Evolutionary conservation across 345 rosid genomes (phyloP), one percentile per base, ranked within the genome.

Genomic region (Eutrema heterophyllum): DNA sequence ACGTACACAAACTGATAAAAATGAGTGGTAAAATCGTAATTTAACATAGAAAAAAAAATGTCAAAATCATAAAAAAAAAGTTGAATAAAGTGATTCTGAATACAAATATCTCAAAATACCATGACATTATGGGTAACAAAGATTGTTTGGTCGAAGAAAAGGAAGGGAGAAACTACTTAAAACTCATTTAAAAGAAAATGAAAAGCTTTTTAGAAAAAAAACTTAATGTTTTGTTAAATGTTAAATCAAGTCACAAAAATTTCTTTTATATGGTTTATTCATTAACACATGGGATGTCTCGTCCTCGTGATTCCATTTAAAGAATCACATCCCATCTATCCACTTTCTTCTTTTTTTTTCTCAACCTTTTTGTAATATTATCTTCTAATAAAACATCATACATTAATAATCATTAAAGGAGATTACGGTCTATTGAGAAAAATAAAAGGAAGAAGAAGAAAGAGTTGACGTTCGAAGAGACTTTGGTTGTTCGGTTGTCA

Each of bases 291-390:
- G 80, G 80, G 61, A 48, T 77, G 80, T 77, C 40, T 64, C 80
- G 67, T 46, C 80, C 80, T 76, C 80, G 80, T 70, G 80, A 77
- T 77, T 70, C 76, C 72, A 70, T 56, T 64, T 63, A 70, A 70
- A 76, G 80, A 76, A 77, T 70, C 76, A 57, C 80, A 77, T 70
- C 80, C 64, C 66, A 64, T 70, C 75, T 29, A 51, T 76, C 53
- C 52, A 9, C 46, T 56, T 64, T 45, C 43, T 60, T 30, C 46
- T 4, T 16, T 52, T 30, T 18, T 40, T 65, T 40, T 8, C 15
- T 55, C 49, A 29, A 35, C 44, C 43, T 63, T 76, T 69, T 64
- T 36, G 30, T 69, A 62, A 53, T 70, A 24, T 36, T 70, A 44
- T 71, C 36, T 70, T 70, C 32, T 24, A 10, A 39, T 39, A 18